These are phyloP conservation scores for Carex littledalei DNA, from an alignment of 176 grass and related monocot genomes.

Conservation along the genomic window DNA sequence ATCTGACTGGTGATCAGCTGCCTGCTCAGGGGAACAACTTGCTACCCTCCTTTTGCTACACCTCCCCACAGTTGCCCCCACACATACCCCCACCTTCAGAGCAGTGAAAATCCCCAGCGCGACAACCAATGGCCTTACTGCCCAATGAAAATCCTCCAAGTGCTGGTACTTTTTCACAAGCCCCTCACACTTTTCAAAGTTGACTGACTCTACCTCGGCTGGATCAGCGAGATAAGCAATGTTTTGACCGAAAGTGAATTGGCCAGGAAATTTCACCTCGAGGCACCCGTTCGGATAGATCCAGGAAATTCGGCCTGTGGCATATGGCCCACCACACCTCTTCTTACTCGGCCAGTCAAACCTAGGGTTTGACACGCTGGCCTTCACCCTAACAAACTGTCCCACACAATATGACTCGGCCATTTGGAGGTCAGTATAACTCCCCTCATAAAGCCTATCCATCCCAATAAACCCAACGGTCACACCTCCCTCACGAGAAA, in stretches of 20 bases:
- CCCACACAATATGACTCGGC: conserved; percentile 72
- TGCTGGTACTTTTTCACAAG: conserved; percentile 88
- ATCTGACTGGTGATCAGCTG: conserved; percentile 25
- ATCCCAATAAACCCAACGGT: conserved; percentile 73
- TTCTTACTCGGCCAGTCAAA: conserved; percentile 84
- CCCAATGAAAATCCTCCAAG: conserved; percentile 94
- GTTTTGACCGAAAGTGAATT: conserved; percentile 57
- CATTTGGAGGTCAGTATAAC: conserved; percentile 77
- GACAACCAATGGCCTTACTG: conserved; percentile 67
- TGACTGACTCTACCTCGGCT: conserved; percentile 70
- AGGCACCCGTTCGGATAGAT: conserved; percentile 80
- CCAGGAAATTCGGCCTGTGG: conserved; percentile 55
- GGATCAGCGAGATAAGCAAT: conserved; percentile 66
- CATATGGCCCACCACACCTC: conserved; percentile 34
- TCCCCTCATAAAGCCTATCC: conserved; percentile 66
- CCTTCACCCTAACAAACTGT: conserved; percentile 79
- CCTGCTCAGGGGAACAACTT: conserved; percentile 22
- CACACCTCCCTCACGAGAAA: conserved; percentile 49
- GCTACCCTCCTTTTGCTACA: conserved; percentile 49
- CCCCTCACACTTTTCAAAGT: conserved; percentile 75
- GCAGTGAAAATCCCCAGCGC: conserved; percentile 66
- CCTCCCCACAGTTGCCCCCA: conserved; percentile 42
- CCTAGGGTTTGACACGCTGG: conserved; percentile 31
- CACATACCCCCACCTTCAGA: conserved; percentile 56
- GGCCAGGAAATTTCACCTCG: conserved; percentile 68